Evolutionary conservation across 2,329 filamentous ascomycete species (phyloP), one percentile per base, ranked within the genome.

Genomic region (Myriosclerotinia curreyana): DNA sequence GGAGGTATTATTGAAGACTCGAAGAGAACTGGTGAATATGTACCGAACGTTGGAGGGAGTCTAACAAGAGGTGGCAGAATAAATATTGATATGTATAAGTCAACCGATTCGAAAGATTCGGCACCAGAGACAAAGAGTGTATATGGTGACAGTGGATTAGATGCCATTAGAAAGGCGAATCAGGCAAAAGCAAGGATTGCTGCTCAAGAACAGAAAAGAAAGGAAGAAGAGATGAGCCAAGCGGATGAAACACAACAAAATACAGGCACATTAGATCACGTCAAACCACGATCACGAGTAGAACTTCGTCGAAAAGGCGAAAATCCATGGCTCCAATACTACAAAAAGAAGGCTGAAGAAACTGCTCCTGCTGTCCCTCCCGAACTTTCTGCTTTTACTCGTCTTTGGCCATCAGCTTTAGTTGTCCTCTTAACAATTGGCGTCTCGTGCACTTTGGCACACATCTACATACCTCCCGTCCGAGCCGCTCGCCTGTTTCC

Each of bases 61-160:
- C 3, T 11, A 15, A 49, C 31, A 14, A 59, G 55, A 25, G 59
- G 42, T 5, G 53, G 62, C 51, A 50, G 34, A 38, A 59, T 63
- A 3, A 48, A 58, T 40, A 9, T 62, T 46, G 44, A 61, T 42
- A 22, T 36, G 36, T 49, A 61, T 22, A 64, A 53, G 20, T 60
- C 36, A 31, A 38, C 34, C 15, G 20, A 31, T 22, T 22, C 36
- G 22, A 48, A 50, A 9, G 44, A 17, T 17, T 36, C 22, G 14
- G 31, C 17, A 48, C 42, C 56, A 38, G 38, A 51, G n/a, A 59
- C 61, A n/a, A 60, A 70, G 9, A 79, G 81, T n/a, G 76, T 85
- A 2, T 88, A 88, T 71, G 85, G 85, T 20, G 77, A 78, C 61
- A 82, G 84, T 71, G 78, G 76, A 36, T 77, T 88, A 65, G 85